phyloP scores from a whole-genome alignment of 1,139 yeast genomes.

The Magnusiomyces tetraspermus region DNA sequence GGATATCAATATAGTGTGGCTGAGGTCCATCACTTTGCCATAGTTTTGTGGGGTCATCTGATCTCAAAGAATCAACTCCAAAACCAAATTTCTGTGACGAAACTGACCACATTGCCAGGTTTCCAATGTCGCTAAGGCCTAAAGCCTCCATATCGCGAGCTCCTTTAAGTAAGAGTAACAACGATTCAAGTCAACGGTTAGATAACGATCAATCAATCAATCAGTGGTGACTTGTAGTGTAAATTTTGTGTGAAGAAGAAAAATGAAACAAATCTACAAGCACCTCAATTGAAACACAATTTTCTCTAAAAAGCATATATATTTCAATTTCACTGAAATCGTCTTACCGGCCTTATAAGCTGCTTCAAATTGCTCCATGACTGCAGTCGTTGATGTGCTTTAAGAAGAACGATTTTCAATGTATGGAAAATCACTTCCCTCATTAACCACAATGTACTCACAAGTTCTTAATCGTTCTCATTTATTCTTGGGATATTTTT shows the following conservation, averaged over 20 bases:
- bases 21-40: constrained; percentile 98
- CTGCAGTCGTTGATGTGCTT: not conserved
- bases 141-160: constrained; percentile 47
- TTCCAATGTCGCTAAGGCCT: constrained; percentile 65
- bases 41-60: constrained; percentile 61
- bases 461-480: not conserved
- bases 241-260: not conserved
- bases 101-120: constrained; percentile 76
- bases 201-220: not conserved
- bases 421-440: not conserved
- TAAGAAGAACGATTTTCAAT: not conserved
- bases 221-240: not conserved
- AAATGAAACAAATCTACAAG: not conserved
- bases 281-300: not conserved
- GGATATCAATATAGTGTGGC: constrained; percentile 77
- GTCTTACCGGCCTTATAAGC: constrained; percentile 1
- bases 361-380: constrained; percentile 4
- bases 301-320: not conserved
- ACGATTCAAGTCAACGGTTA: not conserved
- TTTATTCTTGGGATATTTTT: too few species aligned
- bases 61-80: constrained; percentile 61
- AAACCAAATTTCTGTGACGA: constrained; percentile 68
- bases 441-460: too few species aligned
- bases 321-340: not conserved
- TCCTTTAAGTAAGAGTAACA: constrained; percentile 6